Conservation (phyloP, 2,329 filamentous ascomycete species). For the Colletotrichum euphorbiae region DNA sequence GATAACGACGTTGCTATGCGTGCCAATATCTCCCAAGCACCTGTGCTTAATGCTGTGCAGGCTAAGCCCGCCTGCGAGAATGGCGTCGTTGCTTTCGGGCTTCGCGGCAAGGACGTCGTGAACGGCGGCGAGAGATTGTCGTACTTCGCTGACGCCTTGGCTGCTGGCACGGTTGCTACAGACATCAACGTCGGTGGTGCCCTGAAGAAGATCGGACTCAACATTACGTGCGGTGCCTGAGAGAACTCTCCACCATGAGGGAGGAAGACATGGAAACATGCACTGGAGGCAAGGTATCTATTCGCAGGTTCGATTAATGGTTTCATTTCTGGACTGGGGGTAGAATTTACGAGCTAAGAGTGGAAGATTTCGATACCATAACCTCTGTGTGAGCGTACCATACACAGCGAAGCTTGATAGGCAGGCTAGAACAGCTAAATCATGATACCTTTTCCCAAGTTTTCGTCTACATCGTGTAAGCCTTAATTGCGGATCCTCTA, state of each 20-base stretch:
- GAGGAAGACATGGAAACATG: neutral
- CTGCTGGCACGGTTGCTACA: slow-evolving; percentile 62
- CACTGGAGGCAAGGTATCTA: neutral
- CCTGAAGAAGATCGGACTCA: slow-evolving; percentile 43
- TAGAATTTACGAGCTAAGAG: neutral
- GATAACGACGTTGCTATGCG: slow-evolving; percentile 67
- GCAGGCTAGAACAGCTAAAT: slow-evolving; percentile 1
- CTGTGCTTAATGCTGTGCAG: slow-evolving; percentile 58
- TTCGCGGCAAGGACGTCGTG: slow-evolving; percentile 64
- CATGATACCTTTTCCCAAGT: slow-evolving; percentile 8
- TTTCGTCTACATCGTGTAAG: neutral
- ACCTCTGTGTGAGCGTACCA: neutral
- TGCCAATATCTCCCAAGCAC: slow-evolving; percentile 62
- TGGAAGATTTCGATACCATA: slow-evolving; percentile 7
- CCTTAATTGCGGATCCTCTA: neutral
- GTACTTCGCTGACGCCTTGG: slow-evolving; percentile 69
- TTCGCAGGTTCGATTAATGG: slow-evolving; percentile 15
- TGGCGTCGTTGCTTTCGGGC: slow-evolving; percentile 65
- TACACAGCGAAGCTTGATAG: neutral
- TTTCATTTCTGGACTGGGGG: neutral
- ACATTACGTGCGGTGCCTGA: slow-evolving; percentile 12
- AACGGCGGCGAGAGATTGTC: slow-evolving; percentile 63
- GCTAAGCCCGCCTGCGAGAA: slow-evolving; percentile 63
- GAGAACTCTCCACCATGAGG: neutral
- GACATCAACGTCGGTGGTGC: slow-evolving; percentile 60